Conservation (phyloP, 2,329 filamentous ascomycete genomes). For the Aspergillus floridensis region DNA sequence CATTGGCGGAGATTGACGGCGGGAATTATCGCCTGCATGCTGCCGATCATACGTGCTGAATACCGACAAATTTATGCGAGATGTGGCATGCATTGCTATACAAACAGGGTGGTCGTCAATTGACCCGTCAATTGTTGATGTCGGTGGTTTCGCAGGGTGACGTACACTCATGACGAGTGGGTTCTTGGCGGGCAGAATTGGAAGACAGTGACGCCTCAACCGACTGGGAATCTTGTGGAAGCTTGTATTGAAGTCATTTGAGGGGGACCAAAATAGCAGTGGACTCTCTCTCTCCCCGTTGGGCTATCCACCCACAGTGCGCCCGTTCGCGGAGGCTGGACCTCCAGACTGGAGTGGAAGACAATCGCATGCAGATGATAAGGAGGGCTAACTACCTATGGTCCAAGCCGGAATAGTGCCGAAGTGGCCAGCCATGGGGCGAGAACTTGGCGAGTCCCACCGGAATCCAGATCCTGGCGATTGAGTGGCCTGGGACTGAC, state of each 20-base stretch:
- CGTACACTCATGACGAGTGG: conserved; percentile 7
- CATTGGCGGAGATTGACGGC: too few relatives aligned
- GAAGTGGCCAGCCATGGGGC: not conserved
- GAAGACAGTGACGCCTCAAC: not conserved
- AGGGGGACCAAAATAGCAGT: not conserved
- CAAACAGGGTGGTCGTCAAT: not conserved
- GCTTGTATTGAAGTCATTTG: not conserved
- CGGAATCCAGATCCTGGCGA: conserved; percentile 4
- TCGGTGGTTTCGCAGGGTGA: not conserved
- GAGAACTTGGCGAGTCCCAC: not conserved
- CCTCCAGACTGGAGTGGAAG: not conserved
- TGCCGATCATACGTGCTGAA: not conserved
- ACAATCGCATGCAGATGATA: not conserved
- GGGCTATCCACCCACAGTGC: not conserved
- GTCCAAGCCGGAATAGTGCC: conserved; percentile 2
- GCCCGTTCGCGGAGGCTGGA: not conserved
- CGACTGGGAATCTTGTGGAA: not conserved
- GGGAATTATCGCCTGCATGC: not conserved
- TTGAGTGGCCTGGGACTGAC: not conserved
- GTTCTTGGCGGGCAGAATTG: conserved; percentile 1
- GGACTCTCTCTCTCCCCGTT: not conserved
- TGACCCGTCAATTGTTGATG: conserved; percentile 2
- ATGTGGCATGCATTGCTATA: not conserved
- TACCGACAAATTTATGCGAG: not conserved
- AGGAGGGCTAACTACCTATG: not conserved